Evolutionary conservation across 192 early-diverging fungal genomes (phyloP).

Genomic region (Linnemannia hyalina): DNA sequence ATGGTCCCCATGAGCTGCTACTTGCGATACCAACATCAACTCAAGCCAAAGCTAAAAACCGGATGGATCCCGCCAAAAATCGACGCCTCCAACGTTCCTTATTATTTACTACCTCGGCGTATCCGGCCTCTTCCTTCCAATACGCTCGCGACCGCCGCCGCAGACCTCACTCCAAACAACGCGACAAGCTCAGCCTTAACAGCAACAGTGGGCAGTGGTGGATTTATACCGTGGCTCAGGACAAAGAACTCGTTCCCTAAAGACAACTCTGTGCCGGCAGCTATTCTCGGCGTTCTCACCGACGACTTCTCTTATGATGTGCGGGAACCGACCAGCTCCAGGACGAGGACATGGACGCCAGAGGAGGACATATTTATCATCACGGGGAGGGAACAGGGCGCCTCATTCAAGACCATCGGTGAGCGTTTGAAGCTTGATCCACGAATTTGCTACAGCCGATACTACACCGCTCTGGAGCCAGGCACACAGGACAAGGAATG

Average conservation of each 20-base stretch:
- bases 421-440: neutral
- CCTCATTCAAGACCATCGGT: constrained; percentile 17
- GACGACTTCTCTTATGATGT: constrained; percentile 19
- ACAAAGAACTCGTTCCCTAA: neutral
- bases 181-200: neutral
- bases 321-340: neutral
- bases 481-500: constrained; percentile 3
- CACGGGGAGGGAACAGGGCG: neutral
- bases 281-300: neutral
- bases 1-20: constrained; percentile 16
- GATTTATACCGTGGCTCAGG: neutral
- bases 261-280: neutral
- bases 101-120: constrained; percentile 25
- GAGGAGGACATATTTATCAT: constrained; percentile 34
- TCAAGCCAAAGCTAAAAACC: neutral
- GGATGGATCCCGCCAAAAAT: constrained; percentile 34
- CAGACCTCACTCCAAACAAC: neutral
- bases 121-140: neutral
- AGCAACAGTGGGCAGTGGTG: neutral
- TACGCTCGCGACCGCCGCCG: neutral
- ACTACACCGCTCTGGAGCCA: constrained; percentile 2
- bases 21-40: constrained; percentile 20
- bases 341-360: constrained; percentile 16
- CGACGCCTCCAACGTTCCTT: constrained; percentile 10
- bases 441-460: constrained; percentile 10